Evolutionary conservation across 139 green algal genomes (phyloP).

Genomic region (Volvox reticuliferus): DNA sequence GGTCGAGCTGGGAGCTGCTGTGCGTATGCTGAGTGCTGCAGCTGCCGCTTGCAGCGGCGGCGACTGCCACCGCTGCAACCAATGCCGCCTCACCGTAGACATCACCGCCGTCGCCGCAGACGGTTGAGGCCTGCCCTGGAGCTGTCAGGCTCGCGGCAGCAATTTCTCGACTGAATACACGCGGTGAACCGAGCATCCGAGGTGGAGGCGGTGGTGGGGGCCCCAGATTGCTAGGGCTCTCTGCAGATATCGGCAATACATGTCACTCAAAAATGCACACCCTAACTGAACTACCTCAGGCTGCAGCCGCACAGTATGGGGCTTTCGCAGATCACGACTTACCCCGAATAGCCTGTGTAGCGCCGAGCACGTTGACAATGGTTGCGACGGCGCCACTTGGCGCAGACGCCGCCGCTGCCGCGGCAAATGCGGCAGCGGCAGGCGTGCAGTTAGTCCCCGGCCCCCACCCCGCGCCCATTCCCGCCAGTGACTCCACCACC

Average conservation of each 20-base stretch:
- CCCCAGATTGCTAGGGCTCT: background rate
- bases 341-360: no score
- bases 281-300: no score
- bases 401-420: no score
- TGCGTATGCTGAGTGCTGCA: background rate
- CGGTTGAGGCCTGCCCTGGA: background rate
- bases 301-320: no score
- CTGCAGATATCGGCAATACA: background rate
- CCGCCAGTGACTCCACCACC: conserved; percentile 34
- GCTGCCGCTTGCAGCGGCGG: background rate
- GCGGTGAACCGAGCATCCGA: background rate
- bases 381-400: background rate
- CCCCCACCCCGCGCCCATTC: background rate
- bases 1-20: conserved; percentile 9
- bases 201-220: background rate
- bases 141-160: background rate
- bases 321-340: no score
- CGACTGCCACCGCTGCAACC: background rate
- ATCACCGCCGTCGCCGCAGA: background rate
- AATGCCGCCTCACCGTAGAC: background rate
- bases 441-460: background rate
- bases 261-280: no score
- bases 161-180: background rate
- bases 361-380: background rate
- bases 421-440: background rate